Evolutionary conservation across 2,329 filamentous ascomycete species (phyloP).

Genomic region (Fusarium agapanthi): DNA sequence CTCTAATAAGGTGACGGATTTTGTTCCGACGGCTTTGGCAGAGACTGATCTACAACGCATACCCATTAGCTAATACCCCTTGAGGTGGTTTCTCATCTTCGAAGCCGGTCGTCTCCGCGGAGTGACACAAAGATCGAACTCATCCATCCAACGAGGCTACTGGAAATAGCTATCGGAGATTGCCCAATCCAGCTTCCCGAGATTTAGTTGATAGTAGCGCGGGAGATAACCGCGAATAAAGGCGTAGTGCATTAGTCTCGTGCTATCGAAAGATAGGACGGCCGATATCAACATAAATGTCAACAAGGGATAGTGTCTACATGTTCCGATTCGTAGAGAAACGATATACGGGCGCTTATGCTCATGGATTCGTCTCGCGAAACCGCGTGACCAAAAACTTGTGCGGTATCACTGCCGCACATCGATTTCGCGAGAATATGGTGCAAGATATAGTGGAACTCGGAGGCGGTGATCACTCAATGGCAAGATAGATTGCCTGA

Average conservation of each 20-base stretch:
- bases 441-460: not conserved
- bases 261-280: not conserved
- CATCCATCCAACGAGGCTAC: not conserved
- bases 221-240: not conserved
- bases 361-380: not conserved
- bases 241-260: constrained; percentile 8
- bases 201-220: not conserved
- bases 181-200: constrained; percentile 2
- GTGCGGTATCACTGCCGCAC: not conserved
- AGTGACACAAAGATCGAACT: not conserved
- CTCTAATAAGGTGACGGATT: accelerated
- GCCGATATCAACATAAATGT: not conserved
- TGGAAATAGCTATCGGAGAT: not conserved
- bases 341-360: not conserved
- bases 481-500: not conserved
- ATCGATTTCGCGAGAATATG: not conserved
- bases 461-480: not conserved
- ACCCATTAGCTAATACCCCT: accelerated
- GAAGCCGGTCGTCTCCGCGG: accelerated
- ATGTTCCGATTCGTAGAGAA: not conserved
- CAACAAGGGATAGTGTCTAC: not conserved
- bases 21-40: accelerated
- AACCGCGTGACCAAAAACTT: not conserved
- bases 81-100: accelerated
- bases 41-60: accelerated